Evolutionary conservation across 352 stramenopile genomes (phyloP), one percentile per base, ranked within the genome.

Genomic region (Phytophthora lateralis): DNA sequence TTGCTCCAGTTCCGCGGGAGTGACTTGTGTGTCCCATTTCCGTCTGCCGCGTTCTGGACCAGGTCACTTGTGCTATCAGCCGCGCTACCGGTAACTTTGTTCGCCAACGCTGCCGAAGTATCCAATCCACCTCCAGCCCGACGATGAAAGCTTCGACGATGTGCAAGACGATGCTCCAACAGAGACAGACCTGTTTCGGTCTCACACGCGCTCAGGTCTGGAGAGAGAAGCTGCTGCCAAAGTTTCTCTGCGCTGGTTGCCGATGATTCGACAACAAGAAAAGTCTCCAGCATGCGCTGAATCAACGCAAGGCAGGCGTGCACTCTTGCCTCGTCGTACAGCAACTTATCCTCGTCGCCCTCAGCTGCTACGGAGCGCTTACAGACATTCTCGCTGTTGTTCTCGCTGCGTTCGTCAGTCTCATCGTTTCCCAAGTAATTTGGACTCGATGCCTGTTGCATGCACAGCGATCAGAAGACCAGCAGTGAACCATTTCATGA

Each of bases 1-100:
- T 92, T 92, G 9, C 71, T 81, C 83, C 83, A 90, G 30, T 82
- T 89, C 4, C 81, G 77, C 10, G 83, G 83, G 27, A 90, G 63
- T 2, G 83, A 71, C 17, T 45, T 71, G 20, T 71, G 39, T 9
- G 42, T 30, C 30, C 54, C 38, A 60, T 26, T 59, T 6, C 55
- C 52, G 32, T 57, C 50, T 8, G 39, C 20, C 8, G 26, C 34
- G 30, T 41, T 66, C 10, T 69, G 63, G n/a, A 20, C 10, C 5
- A 50, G 56, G 24, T 73, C 64, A 21, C 38, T 59, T 27, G 8
- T 63, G 18, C 14, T 60, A n/a, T 69, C 63, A 34, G 44, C 45
- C n/a, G 34, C 15, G n/a, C 41, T 68, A n/a, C n/a, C n/a, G n/a
- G n/a, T n/a, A 10, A 29, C 2, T 53, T 69, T 73, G 3, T 20